Conservation (phyloP, 2,329 filamentous ascomycete species). For the Aspergillus persii region DNA sequence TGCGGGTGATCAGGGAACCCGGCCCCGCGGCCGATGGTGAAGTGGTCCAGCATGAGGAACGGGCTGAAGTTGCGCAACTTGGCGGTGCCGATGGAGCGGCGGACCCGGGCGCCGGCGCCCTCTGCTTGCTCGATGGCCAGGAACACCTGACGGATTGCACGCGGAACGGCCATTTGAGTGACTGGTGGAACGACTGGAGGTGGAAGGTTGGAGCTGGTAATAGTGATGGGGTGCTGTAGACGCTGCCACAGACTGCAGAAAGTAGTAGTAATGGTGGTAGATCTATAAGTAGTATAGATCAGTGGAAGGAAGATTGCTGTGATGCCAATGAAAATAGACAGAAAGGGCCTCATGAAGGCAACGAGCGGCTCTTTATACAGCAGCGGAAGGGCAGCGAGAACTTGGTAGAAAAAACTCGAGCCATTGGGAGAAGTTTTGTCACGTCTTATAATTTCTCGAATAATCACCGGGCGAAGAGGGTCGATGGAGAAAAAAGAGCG, state of each 20-base stretch:
- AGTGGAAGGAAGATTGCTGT: conserved; percentile 28
- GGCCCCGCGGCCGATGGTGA: conserved; percentile 72
- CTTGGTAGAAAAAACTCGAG: conserved; percentile 21
- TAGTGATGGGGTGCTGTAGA: conserved; percentile 12
- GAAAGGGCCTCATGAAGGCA: conserved; percentile 34
- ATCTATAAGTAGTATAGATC: conserved; percentile 14
- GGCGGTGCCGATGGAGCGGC: conserved; percentile 81
- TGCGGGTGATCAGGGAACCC: conserved; percentile 88
- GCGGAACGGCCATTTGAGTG: conserved; percentile 63
- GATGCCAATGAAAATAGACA: conserved; percentile 39
- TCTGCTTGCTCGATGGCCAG: conserved; percentile 82
- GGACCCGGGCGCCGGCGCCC: conserved; percentile 81
- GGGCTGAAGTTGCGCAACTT: conserved; percentile 82
- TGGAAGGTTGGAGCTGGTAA: conserved; percentile 7
- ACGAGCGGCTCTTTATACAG: conserved; percentile 31
- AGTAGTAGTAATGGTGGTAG: conserved; percentile 12
- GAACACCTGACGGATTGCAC: conserved; percentile 79
- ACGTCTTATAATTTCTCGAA: conserved; percentile 21
- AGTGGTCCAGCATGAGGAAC: conserved; percentile 96
- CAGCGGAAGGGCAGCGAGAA: conserved; percentile 12
- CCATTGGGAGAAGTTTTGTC: conserved; percentile 25
- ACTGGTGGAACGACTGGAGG: conserved; percentile 27
- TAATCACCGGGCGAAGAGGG: background rate
- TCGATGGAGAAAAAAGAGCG: background rate
- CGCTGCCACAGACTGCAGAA: conserved; percentile 19